phyloP scores from a whole-genome alignment of 2,329 filamentous ascomycete genomes.

The Monosporascus sp. region DNA sequence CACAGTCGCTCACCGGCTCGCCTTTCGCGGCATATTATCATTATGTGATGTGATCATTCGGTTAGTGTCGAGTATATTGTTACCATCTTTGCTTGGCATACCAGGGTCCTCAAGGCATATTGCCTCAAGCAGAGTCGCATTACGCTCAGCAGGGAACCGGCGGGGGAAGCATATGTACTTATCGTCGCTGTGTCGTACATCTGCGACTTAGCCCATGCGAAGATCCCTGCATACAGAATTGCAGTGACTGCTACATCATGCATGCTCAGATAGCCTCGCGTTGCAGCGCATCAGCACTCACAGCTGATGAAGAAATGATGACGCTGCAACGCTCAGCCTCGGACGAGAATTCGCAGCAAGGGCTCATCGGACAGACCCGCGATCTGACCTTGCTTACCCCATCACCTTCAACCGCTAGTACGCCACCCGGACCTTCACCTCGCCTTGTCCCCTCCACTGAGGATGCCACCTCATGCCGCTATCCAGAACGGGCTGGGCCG shows the following conservation, averaged over 20 bases:
- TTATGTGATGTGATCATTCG: background rate
- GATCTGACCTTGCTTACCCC: constrained; percentile 22
- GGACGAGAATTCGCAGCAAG: constrained; percentile 8
- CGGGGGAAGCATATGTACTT: background rate
- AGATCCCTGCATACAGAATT: background rate
- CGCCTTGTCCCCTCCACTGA: constrained; percentile 14
- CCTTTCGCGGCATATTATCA: background rate
- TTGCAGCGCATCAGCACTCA: background rate
- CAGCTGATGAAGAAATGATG: background rate
- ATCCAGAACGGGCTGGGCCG: constrained; percentile 11
- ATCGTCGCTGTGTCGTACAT: background rate
- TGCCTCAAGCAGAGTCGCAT: background rate
- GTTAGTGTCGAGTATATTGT: background rate
- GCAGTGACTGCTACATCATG: background rate
- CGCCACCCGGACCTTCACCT: constrained; percentile 11
- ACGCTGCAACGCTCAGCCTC: background rate
- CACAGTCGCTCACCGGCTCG: background rate
- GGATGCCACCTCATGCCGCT: constrained; percentile 16
- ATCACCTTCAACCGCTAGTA: constrained; percentile 11
- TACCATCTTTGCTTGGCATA: background rate
- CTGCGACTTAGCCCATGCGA: background rate
- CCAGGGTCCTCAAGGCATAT: background rate
- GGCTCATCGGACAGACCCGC: constrained; percentile 28
- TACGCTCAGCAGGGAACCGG: background rate
- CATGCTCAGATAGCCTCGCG: background rate